These are phyloP conservation scores for Austroboletus rostrupii DNA, from an alignment of 1,284 basidiomycete genomes.

Conservation along the genomic window DNA sequence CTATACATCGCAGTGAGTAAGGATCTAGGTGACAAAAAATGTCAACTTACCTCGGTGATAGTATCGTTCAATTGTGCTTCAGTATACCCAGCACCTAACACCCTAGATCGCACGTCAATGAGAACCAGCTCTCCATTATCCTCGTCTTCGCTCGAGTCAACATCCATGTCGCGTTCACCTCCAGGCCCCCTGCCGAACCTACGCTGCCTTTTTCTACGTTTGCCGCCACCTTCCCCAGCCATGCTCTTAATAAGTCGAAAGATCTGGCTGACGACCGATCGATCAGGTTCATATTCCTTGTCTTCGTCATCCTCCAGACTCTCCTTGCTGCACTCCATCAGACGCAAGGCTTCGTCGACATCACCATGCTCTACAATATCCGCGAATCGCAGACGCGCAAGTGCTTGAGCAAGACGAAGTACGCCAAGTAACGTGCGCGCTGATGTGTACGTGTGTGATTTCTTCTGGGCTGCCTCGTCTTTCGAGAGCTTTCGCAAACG, in stretches of 20 bases:
- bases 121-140: conserved; percentile 71
- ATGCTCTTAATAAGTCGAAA: conserved; percentile 89
- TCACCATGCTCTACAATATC: conserved; percentile 80
- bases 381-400: conserved; percentile 87
- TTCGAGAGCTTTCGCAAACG: conserved; percentile 90
- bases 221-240: conserved; percentile 44
- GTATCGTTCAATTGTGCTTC: conserved; percentile 87
- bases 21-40: conserved; percentile 2
- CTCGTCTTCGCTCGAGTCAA: conserved; percentile 53
- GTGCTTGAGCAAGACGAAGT: conserved; percentile 90
- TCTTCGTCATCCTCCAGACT: conserved; percentile 80
- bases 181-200: conserved; percentile 65
- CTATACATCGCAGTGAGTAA: conserved; percentile 38
- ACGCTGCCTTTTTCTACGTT: conserved; percentile 39
- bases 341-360: conserved; percentile 93
- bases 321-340: conserved; percentile 97
- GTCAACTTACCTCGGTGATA: conserved; percentile 61
- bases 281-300: conserved; percentile 67
- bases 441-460: conserved; percentile 93
- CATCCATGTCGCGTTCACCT: conserved; percentile 65
- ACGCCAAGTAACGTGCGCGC: conserved; percentile 94
- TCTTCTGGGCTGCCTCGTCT: conserved; percentile 86
- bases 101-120: conserved; percentile 80
- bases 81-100: conserved; percentile 84
- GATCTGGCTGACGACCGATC: conserved; percentile 77